Evolutionary conservation across 1,139 yeast species (phyloP).

Genomic region (Debaryomyces udenii): DNA sequence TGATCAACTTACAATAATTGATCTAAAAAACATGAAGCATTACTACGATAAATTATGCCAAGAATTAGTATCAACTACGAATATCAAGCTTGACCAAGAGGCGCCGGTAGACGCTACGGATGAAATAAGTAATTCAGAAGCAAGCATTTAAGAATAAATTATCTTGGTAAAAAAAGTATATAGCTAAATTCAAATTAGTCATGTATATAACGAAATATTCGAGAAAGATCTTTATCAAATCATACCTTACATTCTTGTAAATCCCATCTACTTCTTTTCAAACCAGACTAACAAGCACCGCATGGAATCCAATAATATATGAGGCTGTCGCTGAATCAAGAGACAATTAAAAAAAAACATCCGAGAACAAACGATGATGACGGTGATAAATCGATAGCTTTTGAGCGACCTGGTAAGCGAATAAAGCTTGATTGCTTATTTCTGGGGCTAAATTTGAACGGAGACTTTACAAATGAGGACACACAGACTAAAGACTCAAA

Average conservation of each 20-base stretch:
- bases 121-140: conserved; percentile 2
- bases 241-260: neutral
- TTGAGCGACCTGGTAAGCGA: conserved; percentile 21
- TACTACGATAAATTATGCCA: conserved; percentile 44
- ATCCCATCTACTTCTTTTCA: neutral
- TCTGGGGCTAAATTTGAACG: conserved; percentile 20
- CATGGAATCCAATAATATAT: conserved; percentile 2
- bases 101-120: conserved; percentile 2
- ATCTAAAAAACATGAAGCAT: conserved; percentile 35
- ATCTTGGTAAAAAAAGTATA: conserved; percentile 2
- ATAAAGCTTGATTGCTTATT: conserved; percentile 29
- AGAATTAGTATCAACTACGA: conserved; percentile 14
- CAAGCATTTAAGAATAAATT: conserved; percentile 3
- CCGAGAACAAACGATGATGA: conserved; percentile 20
- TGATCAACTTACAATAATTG: conserved; percentile 40
- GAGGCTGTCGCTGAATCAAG: neutral
- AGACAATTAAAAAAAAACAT: conserved; percentile 14
- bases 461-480: conserved; percentile 9
- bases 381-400: conserved; percentile 13
- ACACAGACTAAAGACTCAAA: conserved; percentile 4
- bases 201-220: conserved; percentile 15
- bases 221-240: conserved; percentile 13
- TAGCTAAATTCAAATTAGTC: conserved; percentile 1
- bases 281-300: neutral
- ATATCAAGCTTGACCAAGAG: conserved; percentile 1